phyloP scores from a whole-genome alignment of 768 basidiomycete species.

The Fistulinella prunicolor region DNA sequence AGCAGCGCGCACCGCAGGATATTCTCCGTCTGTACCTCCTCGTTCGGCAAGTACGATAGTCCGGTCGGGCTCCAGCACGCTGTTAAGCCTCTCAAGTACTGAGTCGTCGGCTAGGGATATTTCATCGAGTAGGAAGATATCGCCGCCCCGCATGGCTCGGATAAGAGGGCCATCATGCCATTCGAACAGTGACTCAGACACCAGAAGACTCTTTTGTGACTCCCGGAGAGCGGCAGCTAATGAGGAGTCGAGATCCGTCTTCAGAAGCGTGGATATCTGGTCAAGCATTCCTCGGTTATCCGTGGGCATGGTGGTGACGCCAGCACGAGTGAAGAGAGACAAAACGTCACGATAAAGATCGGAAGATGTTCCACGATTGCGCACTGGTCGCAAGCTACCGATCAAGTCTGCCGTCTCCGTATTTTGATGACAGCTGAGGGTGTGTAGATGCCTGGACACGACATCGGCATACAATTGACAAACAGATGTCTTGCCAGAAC shows the following conservation, averaged over 20 bases:
- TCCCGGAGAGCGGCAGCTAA: constrained; percentile 36
- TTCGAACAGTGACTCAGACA: constrained; percentile 80
- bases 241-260: constrained; percentile 30
- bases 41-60: constrained; percentile 91
- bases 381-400: constrained; percentile 85
- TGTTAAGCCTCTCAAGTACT: constrained; percentile 94
- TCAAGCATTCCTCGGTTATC: constrained; percentile 27
- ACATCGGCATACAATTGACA: constrained; percentile 85
- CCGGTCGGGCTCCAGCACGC: constrained; percentile 89
- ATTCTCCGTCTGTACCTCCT: constrained; percentile 70
- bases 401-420: constrained; percentile 97
- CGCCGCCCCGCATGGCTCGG: constrained; percentile 82
- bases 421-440: constrained; percentile 95
- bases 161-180: constrained; percentile 98
- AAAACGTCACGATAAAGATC: constrained; percentile 46
- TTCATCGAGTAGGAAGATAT: constrained; percentile 90
- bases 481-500: constrained; percentile 95
- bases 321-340: constrained; percentile 40
- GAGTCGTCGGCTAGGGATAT: constrained; percentile 98
- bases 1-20: constrained; percentile 63
- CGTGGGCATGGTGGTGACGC: constrained; percentile 27
- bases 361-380: constrained; percentile 63
- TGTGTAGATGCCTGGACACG: constrained; percentile 54
- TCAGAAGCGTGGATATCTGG: constrained; percentile 23
- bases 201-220: constrained; percentile 44